Conservation (phyloP, 768 basidiomycete genomes). For the Tylopilus felleus region DNA sequence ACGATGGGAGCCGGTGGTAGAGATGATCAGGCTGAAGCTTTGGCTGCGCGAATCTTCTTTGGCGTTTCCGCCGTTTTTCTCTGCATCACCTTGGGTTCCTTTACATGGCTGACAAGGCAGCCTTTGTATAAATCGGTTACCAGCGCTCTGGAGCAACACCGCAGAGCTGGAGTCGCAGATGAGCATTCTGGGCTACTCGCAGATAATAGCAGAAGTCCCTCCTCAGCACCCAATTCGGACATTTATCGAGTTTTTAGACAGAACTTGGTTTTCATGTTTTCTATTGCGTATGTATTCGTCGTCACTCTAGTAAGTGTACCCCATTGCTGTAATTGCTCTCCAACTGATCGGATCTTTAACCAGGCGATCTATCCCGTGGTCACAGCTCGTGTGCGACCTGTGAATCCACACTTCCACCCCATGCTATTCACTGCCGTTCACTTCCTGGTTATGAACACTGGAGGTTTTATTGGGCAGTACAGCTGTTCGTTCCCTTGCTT, state of each 20-base stretch:
- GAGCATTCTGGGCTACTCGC: neutral
- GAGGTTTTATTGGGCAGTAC: conserved; percentile 67
- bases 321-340: neutral
- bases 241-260: neutral
- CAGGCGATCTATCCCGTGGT: conserved; percentile 1
- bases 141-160: neutral
- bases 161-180: neutral
- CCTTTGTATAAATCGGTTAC: neutral
- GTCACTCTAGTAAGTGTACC: neutral
- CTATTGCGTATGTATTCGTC: neutral
- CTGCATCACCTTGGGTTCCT: neutral
- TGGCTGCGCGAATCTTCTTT: conserved; percentile 1
- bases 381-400: neutral
- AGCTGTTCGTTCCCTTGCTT: conserved; percentile 72
- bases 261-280: conserved; percentile 4
- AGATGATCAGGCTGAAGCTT: neutral
- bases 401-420: neutral
- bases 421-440: conserved; percentile 44
- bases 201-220: neutral
- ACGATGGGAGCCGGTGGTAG: neutral
- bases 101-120: neutral
- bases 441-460: conserved; percentile 70
- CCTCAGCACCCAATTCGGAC: neutral
- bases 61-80: neutral
- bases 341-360: neutral